phyloP scores from a whole-genome alignment of 2,329 filamentous ascomycete species.

The Didymella exigua region DNA sequence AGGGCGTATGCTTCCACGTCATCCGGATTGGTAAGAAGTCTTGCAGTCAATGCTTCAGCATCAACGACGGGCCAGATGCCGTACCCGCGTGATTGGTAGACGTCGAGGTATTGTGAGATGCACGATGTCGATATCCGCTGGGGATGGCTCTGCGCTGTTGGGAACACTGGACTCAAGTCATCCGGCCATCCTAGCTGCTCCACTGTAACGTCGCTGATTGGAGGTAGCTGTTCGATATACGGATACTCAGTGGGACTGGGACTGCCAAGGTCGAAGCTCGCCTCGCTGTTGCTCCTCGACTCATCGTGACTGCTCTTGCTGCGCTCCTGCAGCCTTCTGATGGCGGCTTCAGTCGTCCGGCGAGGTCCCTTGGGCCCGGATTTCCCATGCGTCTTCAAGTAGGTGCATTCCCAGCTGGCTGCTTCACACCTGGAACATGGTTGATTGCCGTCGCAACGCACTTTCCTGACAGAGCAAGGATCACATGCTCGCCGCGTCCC shows the following conservation, averaged over 20 bases:
- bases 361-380: conserved; percentile 45
- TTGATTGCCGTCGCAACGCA: conserved; percentile 43
- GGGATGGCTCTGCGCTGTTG: conserved; percentile 20
- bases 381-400: conserved; percentile 45
- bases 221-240: conserved; percentile 30
- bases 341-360: conserved; percentile 43
- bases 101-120: conserved; percentile 42
- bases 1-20: conserved; percentile 42
- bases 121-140: conserved; percentile 41
- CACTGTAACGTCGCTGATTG: conserved; percentile 25
- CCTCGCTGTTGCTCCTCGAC: conserved; percentile 41
- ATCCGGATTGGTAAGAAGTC: conserved; percentile 39
- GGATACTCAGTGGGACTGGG: conserved; percentile 36
- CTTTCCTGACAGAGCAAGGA: conserved; percentile 44
- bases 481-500: conserved; percentile 46
- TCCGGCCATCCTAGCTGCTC: conserved; percentile 38
- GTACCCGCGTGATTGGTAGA: conserved; percentile 40
- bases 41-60: conserved; percentile 39
- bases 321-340: conserved; percentile 40
- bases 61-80: conserved; percentile 46
- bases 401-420: conserved; percentile 46
- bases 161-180: conserved; percentile 24
- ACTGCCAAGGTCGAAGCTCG: conserved; percentile 41
- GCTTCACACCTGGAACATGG: conserved; percentile 43
- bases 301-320: conserved; percentile 31